Base-by-base conservation (phyloP, 768 basidiomycete species). In the Lentinus brumalis region DNA sequence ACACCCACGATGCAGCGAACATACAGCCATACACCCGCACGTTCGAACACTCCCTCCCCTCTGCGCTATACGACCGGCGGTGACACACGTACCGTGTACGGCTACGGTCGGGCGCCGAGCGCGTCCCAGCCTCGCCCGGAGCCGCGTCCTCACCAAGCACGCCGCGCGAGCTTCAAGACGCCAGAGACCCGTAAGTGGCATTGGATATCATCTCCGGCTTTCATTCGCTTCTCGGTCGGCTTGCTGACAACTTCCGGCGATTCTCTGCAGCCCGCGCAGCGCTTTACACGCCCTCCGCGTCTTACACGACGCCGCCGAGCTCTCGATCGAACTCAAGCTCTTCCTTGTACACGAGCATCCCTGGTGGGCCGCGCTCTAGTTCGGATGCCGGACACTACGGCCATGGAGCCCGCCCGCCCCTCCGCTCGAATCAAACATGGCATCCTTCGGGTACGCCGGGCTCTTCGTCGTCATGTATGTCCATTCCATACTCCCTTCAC, bases 321-420 rank as follows among this genome's bases (percentile, higher is more conserved):
- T 81, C 81, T 45, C 79, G 80, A 21, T 81, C 83, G n/a, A 78
- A 78, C 56, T 84, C 83, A 5, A 81, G 74, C 61, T 81, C 81
- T 10, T 85, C 85, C 0, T 66, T 83, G 38, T 75, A 71, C 53
- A 79, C 75, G 40, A 75, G 75, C 26, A 77, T 76, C 41, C 72
- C 69, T 39, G 68, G 72, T 14, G 59, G 9, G 9, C 71, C 70
- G 29, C 55, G 73, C 18, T 75, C 73, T 6, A 73, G 70, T 50
- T 65, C 75, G 72, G 59, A 78, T 75, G 42, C 75, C 73, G 42
- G 47, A 71, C 80, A 82, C 75, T 64, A 79, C 77, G 32, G 71
- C 59, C 53, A 32, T 35, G 80, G 80, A 8, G 72, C 73, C 32
- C 78, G 81, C 41, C 81, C 85, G 3, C 77, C 77, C 9, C 71